A percentile compares a stretch with the other conserved stretches of the same genome.
Evolutionary conservation across 2,329 filamentous ascomycete genomes (phyloP).

Genomic region (Ophiostoma ips): DNA sequence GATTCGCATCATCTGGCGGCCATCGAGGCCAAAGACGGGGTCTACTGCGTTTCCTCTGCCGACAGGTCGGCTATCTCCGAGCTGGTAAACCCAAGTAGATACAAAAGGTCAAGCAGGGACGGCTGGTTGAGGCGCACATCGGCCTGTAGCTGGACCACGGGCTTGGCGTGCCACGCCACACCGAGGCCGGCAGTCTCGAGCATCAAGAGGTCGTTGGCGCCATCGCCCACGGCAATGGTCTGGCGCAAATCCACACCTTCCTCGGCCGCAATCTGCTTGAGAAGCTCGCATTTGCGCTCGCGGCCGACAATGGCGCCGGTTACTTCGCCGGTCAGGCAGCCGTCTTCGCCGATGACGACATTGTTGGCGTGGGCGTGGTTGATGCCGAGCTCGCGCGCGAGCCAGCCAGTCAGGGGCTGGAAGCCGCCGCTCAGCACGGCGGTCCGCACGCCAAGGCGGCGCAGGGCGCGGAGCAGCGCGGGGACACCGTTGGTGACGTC

Average conservation of each 20-base stretch:
- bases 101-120: conserved; percentile 57
- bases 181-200: conserved; percentile 61
- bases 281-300: conserved; percentile 57
- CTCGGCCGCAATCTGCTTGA: conserved; percentile 54
- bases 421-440: conserved; percentile 91
- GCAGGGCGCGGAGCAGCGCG: conserved; percentile 60
- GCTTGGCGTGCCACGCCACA: conserved; percentile 76
- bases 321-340: conserved; percentile 56
- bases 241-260: conserved; percentile 53
- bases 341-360: conserved; percentile 47
- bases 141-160: conserved; percentile 65
- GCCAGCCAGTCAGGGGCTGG: conserved; percentile 74
- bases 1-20: too few species aligned
- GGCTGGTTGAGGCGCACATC: conserved; percentile 57
- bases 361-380: conserved; percentile 86
- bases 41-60: neutral
- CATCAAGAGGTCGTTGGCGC: conserved; percentile 74
- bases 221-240: conserved; percentile 64
- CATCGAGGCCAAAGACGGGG: too few species aligned
- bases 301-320: conserved; percentile 60
- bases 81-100: conserved; percentile 57
- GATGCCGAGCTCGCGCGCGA: conserved; percentile 67
- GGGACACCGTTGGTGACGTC: conserved; percentile 70
- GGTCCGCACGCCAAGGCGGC: conserved; percentile 67
- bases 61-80: conserved; percentile 37